Evolutionary conservation across 73 alveolate species (phyloP).

Genomic region (Effrenium voratum): DNA sequence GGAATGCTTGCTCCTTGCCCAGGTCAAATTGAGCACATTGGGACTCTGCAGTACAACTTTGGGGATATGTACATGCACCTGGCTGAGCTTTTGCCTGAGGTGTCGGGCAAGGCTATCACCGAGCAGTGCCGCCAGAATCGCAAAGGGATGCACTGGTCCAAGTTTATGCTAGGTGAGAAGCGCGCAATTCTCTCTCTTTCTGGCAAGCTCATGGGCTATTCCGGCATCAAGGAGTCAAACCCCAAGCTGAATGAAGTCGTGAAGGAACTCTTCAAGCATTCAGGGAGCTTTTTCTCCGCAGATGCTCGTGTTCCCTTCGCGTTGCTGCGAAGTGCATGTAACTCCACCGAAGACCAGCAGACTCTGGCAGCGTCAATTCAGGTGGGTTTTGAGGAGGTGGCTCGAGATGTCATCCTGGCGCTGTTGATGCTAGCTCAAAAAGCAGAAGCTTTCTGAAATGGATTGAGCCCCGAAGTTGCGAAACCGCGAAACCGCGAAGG

Average conservation of each 20-base stretch:
- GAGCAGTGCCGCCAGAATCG: background rate
- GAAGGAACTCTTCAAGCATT: background rate
- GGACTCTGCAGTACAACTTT: background rate
- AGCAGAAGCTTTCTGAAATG: no score
- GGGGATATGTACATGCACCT: slow-evolving; percentile 29
- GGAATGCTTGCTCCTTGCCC: no score
- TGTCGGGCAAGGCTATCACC: slow-evolving; percentile 12
- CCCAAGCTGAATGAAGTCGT: background rate
- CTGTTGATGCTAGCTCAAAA: no score
- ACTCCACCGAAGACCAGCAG: slow-evolving; percentile 26
- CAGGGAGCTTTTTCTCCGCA: slow-evolving; percentile 23
- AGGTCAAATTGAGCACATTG: no score
- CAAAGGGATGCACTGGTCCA: background rate
- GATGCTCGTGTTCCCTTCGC: background rate
- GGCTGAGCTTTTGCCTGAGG: slow-evolving; percentile 69
- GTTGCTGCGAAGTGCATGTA: background rate
- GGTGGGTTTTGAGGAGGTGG: slow-evolving; percentile 11
- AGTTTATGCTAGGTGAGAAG: background rate
- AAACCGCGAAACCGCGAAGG: no score
- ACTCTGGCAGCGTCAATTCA: slow-evolving; percentile 65
- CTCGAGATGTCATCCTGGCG: background rate
- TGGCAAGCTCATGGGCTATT: slow-evolving; percentile 81
- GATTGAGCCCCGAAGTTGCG: no score
- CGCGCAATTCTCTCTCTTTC: slow-evolving; percentile 1
- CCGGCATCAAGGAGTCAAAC: background rate